Conservation (phyloP, 257 asterid genomes). For the Ehretia macrophylla region DNA sequence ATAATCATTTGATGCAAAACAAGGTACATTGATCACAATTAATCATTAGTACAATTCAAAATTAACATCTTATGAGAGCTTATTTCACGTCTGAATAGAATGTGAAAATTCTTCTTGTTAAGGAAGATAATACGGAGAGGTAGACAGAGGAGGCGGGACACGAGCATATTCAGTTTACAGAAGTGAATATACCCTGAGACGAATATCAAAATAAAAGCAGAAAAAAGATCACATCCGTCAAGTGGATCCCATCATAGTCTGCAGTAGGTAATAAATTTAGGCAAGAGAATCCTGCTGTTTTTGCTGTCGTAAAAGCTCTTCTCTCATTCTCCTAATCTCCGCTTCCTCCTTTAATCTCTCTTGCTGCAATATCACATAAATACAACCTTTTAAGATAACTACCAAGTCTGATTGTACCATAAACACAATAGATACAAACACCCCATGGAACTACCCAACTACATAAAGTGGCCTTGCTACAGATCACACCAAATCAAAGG, state of each 20-base stretch:
- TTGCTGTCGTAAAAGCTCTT: conserved; percentile 48
- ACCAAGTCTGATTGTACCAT: no score
- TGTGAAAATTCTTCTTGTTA: no score
- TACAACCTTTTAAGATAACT: not conserved
- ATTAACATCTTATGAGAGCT: not conserved
- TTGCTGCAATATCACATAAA: conserved; percentile 34
- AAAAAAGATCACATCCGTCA: conserved; percentile 7
- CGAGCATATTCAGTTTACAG: no score
- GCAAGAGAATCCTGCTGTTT: conserved; percentile 48
- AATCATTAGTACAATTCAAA: conserved; percentile 2
- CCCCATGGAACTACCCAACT: no score
- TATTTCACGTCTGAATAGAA: not conserved
- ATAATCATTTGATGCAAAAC: conserved; percentile 3
- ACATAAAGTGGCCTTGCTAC: no score
- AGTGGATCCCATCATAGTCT: conserved; percentile 3
- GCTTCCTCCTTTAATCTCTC: conserved; percentile 66
- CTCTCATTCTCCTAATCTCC: conserved; percentile 54
- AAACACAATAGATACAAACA: no score
- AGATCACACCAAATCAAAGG: no score
- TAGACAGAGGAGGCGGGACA: no score
- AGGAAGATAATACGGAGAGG: no score
- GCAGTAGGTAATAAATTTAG: conserved; percentile 24
- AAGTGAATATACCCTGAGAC: no score
- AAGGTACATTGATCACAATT: conserved; percentile 20
- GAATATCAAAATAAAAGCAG: conserved; percentile 9